Base-by-base conservation (phyloP, 176 grass and related monocot genomes). In the Areca catechu region DNA sequence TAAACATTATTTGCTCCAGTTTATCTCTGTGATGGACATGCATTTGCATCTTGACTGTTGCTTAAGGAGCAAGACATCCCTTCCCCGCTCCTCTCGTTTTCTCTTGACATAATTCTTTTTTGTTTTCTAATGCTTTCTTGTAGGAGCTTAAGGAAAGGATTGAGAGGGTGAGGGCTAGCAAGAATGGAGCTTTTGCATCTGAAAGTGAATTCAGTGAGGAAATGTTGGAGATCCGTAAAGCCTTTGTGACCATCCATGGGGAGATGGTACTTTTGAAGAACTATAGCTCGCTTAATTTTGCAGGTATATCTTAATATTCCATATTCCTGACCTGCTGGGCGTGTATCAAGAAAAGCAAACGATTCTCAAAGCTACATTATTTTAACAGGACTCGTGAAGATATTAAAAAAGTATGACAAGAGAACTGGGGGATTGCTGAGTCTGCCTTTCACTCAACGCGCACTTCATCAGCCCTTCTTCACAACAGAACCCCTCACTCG, bases 331-430 rank as follows among this genome's bases (percentile, higher is more conserved):
- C 34, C 34, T 14, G 34, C 10, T 43, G 9, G 34, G 1, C 10
- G 6, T 43, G 34, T 43, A 43, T 43, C 6, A 14, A 43, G 34
- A 43, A 43, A 43, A 43, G 34, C 10, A 43, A 43, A 43, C 12
- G 34, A 43, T 10, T 37, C 30, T 12, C 34, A 43, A 43, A 12
- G 34, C 34, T 43, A 12, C 34, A 3, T 43, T 67, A 17, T 21
- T 16, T 53, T 54, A 15, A n/a, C 67, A 98, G 93, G 86, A 52
- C 62, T 92, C 15, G 81, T 98, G 20, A 92, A 98, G 63, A 98
- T 98, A 79, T 57, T 98, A 27, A 98, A 97, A 54, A 92, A 92
- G 74, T 98, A 92, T 64, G 87, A 97, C 69, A 97, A 97, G 78
- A 87, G 93, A 80, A 92, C 87, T 37, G 93, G 93, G 0, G 78